Conservation (phyloP, 441 rosid species). For the Euphorbia neoarborescens region DNA sequence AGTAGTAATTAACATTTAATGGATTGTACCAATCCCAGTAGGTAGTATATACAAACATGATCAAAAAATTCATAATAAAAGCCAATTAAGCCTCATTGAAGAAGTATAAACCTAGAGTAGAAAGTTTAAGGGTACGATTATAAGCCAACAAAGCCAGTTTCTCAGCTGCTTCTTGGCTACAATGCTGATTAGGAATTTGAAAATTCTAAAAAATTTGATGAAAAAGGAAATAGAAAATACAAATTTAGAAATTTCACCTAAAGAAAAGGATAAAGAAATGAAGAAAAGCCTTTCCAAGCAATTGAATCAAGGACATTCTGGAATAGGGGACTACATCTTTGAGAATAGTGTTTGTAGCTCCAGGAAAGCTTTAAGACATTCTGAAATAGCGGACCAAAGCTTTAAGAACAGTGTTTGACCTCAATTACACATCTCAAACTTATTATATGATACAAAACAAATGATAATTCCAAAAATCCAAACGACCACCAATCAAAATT, state of each 20-base stretch:
- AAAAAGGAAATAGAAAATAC: neutral
- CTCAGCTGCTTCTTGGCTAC: constrained; percentile 50
- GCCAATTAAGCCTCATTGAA: neutral
- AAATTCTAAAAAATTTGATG: neutral
- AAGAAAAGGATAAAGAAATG: neutral
- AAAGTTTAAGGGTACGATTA: constrained; percentile 79
- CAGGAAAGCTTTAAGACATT: no score
- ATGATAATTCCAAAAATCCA: no score
- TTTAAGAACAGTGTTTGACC: no score
- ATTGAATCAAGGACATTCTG: constrained; percentile 49
- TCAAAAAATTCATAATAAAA: neutral
- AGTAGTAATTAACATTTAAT: neutral
- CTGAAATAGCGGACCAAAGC: no score
- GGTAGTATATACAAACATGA: neutral
- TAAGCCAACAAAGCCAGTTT: constrained; percentile 77
- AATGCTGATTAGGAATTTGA: constrained; percentile 53
- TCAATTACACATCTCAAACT: no score
- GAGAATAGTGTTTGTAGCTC: constrained; percentile 78
- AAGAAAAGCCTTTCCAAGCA: constrained; percentile 55
- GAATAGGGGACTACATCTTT: constrained; percentile 79
- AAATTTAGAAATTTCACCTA: neutral
- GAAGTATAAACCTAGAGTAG: constrained; percentile 47
- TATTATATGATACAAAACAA: no score
- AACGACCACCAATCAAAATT: no score
- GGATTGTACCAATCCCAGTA: neutral